phyloP scores from a whole-genome alignment of 1,284 basidiomycete species.

The Ganoderma resinaceum region DNA sequence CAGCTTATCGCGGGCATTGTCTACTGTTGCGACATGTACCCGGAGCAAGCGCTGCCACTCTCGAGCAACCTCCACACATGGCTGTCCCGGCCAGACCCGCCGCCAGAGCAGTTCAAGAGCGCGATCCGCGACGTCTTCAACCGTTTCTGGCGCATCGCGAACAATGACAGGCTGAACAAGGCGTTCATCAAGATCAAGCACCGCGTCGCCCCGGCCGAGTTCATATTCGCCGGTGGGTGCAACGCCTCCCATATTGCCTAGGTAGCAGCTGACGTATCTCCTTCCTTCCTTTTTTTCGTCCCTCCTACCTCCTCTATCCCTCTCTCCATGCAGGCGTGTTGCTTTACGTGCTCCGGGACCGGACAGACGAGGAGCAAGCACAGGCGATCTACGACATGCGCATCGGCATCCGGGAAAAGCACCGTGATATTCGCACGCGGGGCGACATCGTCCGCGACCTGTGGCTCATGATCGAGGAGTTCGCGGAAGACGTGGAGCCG shows the following conservation, averaged over 20 bases:
- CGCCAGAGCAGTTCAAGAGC: conserved; percentile 52
- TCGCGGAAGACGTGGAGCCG: conserved; percentile 9
- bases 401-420: conserved; percentile 54
- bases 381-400: conserved; percentile 62
- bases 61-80: conserved; percentile 63
- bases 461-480: conserved; percentile 60
- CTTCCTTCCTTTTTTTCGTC: too few species aligned
- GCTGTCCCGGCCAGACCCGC: conserved; percentile 55
- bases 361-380: conserved; percentile 51
- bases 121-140: conserved; percentile 56
- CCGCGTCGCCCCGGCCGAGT: conserved; percentile 76
- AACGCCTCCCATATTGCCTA: background rate
- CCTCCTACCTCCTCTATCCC: too few species aligned
- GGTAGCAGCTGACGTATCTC: too few species aligned
- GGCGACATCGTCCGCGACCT: conserved; percentile 55
- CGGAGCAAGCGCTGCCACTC: conserved; percentile 56
- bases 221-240: conserved; percentile 71
- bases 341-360: conserved; percentile 56
- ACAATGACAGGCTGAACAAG: conserved; percentile 42
- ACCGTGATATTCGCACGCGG: conserved; percentile 68
- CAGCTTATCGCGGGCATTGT: conserved; percentile 71
- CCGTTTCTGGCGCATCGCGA: conserved; percentile 62
- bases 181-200: conserved; percentile 58
- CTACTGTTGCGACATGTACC: conserved; percentile 64
- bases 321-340: conserved; percentile 54